Conservation (phyloP, 192 early-diverging fungal genomes). For the Allomyces macrogynus region DNA sequence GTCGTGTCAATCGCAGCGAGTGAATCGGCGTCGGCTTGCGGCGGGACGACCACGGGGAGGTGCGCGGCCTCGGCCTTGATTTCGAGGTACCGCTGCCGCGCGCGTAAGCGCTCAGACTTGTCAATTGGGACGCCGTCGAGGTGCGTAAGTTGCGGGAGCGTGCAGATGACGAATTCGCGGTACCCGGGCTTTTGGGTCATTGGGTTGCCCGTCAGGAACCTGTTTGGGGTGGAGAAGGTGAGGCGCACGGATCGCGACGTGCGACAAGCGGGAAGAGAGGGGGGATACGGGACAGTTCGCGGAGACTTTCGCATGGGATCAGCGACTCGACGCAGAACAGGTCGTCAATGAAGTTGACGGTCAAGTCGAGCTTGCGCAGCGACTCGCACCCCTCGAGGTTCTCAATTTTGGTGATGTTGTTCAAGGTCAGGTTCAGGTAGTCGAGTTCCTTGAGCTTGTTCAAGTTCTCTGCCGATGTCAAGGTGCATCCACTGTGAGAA, state of each 20-base stretch:
- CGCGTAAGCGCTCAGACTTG: slow-evolving; percentile 29
- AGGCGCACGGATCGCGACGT: no score
- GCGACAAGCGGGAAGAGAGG: no score
- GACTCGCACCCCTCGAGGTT: slow-evolving; percentile 36
- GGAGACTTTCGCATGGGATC: slow-evolving; percentile 14
- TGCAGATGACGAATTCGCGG: slow-evolving; percentile 23
- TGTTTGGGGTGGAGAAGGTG: slow-evolving; percentile 3
- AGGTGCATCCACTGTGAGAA: no score
- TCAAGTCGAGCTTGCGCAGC: slow-evolving; percentile 31
- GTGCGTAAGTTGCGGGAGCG: slow-evolving; percentile 30
- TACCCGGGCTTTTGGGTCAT: slow-evolving; percentile 26
- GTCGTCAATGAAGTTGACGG: slow-evolving; percentile 37
- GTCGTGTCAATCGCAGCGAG: neutral
- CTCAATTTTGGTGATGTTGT: slow-evolving; percentile 33
- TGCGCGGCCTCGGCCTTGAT: slow-evolving; percentile 4
- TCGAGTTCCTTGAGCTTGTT: slow-evolving; percentile 30
- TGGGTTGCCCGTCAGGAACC: slow-evolving; percentile 33
- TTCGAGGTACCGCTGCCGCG: slow-evolving; percentile 17
- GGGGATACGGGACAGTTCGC: slow-evolving; percentile 16
- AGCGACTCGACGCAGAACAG: slow-evolving; percentile 21
- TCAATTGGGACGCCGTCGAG: slow-evolving; percentile 30
- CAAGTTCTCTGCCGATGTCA: slow-evolving; percentile 19
- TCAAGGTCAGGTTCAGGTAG: slow-evolving; percentile 35
- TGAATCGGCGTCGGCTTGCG: neutral
- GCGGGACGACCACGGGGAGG: neutral